Evolutionary conservation across 139 green algal species (phyloP), one percentile per base, ranked within the genome.

Genomic region (Volvox reticuliferus): DNA sequence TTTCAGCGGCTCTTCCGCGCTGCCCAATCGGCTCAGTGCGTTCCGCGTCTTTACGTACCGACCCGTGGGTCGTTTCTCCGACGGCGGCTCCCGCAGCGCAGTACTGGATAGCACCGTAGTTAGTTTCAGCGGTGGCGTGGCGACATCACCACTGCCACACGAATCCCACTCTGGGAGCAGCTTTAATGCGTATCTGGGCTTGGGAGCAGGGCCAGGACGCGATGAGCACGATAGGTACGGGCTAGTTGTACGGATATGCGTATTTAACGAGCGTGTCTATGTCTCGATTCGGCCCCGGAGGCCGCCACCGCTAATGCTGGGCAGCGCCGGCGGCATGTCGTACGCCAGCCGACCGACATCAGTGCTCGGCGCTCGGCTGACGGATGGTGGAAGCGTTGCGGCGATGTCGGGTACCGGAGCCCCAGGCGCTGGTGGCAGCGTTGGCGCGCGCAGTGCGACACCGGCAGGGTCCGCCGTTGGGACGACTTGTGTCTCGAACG

Each of bases 51-150:
- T 82, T 50, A 73, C 14, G 19, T 22, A 69, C 9, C 69, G 69
- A 26, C 35, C 61, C 44, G 28, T 30, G 1, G 13, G 3, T 20
- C 69, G 85, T 5, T 30, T 18, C 28, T 82, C 69, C 37, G 85
- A 82, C 69, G 37, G 37, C 44, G 21, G 26, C 79, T 73, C 36
- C 79, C 22, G 28, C 20, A 63, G 50, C 79, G 55, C 35, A 50
- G 16, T 33, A n/a, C 80, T 86, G 30, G 76, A 55, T 26, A 26
- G 30, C 5, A 30, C 80, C 80, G 36, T 28, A 2, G 81, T 77
- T 32, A 87, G 62, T n/a, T 26, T 77, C 81, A 87, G 81, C 55
- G 81, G 81, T n/a, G 80, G 79, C 17, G 17, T 84, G 78, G 36
- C 18, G 37, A 80, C 73, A 50, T 22, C 77, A 22, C 19, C 33